Percentiles rank a stretch among this genome's conserved stretches.
Conservation (phyloP, 192 early-diverging fungal species). For the Coemansia sp. region DNA sequence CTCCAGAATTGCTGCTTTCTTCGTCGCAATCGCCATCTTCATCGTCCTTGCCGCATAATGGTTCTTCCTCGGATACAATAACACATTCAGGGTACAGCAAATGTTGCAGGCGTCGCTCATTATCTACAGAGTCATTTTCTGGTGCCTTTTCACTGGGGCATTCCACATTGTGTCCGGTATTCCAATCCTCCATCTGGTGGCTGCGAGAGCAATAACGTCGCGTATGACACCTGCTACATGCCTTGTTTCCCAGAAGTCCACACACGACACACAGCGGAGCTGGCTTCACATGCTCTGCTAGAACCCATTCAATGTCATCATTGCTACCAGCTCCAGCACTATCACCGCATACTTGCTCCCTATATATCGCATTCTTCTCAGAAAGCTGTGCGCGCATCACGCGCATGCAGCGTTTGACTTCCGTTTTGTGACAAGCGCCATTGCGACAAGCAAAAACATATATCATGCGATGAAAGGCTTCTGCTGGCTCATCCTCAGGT, state of each 20-base stretch:
- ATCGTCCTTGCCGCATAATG: constrained; percentile 44
- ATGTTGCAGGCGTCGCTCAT: constrained; percentile 17
- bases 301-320: constrained; percentile 32
- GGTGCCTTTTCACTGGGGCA: constrained; percentile 44
- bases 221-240: constrained; percentile 73
- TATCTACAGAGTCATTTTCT: constrained; percentile 14
- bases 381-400: constrained; percentile 79
- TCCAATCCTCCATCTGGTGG: constrained; percentile 88
- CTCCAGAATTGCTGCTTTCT: constrained; percentile 5
- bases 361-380: constrained; percentile 69
- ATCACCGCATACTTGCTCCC: constrained; percentile 10
- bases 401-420: constrained; percentile 67
- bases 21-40: constrained; percentile 53
- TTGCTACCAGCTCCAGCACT: constrained; percentile 41
- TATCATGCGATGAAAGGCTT: constrained; percentile 87
- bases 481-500: constrained; percentile 80
- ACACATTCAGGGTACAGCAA: constrained; percentile 64
- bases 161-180: constrained; percentile 65
- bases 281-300: constrained; percentile 14
- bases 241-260: constrained; percentile 67
- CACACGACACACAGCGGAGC: constrained; percentile 68
- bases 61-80: constrained; percentile 69
- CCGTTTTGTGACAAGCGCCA: constrained; percentile 74
- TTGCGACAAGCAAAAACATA: constrained; percentile 93
- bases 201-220: constrained; percentile 78